Percentiles rank a stretch among this genome's conserved stretches.
These are phyloP conservation scores for Stromatinia cepivora DNA, from an alignment of 2,329 filamentous ascomycete genomes.

Conservation along the genomic window DNA sequence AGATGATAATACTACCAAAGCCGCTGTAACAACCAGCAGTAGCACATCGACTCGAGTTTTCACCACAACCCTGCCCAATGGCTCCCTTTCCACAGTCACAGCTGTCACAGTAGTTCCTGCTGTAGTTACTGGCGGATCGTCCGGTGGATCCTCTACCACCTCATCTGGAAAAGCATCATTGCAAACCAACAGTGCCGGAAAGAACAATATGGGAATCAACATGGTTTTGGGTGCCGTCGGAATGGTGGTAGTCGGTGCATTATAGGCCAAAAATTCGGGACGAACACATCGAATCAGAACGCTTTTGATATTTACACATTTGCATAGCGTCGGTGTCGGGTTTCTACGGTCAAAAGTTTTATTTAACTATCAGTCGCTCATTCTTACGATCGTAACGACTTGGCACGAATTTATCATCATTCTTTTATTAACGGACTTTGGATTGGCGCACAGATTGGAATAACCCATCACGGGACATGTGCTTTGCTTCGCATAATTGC, in stretches of 20 bases:
- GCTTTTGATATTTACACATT: conserved; percentile 26
- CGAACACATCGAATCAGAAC: conserved; percentile 9
- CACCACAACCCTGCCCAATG: conserved; percentile 36
- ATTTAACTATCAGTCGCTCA: conserved; percentile 24
- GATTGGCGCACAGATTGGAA: conserved; percentile 24
- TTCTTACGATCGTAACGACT: conserved; percentile 25
- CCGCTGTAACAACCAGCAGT: conserved; percentile 23
- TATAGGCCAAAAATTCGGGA: conserved; percentile 25
- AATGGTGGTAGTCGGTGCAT: conserved; percentile 28
- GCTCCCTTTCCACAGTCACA: conserved; percentile 34
- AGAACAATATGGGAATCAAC: conserved; percentile 27
- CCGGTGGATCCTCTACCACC: conserved; percentile 13
- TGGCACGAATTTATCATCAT: conserved; percentile 20
- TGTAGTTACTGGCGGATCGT: conserved; percentile 28
- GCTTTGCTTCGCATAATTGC: conserved; percentile 20
- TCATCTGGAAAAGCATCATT: conserved; percentile 32
- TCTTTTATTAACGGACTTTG: conserved; percentile 20
- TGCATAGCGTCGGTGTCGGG: conserved; percentile 23
- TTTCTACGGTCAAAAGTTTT: conserved; percentile 21
- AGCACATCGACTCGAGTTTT: conserved; percentile 29
- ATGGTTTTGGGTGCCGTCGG: conserved; percentile 34
- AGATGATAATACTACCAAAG: conserved; percentile 21
- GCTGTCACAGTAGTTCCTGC: conserved; percentile 35
- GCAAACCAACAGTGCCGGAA: conserved; percentile 32
- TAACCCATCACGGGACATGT: conserved; percentile 10